Evolutionary conservation across 495 filamentous ascomycete species (phyloP).

Genomic region (Parachaetomium inaequale): DNA sequence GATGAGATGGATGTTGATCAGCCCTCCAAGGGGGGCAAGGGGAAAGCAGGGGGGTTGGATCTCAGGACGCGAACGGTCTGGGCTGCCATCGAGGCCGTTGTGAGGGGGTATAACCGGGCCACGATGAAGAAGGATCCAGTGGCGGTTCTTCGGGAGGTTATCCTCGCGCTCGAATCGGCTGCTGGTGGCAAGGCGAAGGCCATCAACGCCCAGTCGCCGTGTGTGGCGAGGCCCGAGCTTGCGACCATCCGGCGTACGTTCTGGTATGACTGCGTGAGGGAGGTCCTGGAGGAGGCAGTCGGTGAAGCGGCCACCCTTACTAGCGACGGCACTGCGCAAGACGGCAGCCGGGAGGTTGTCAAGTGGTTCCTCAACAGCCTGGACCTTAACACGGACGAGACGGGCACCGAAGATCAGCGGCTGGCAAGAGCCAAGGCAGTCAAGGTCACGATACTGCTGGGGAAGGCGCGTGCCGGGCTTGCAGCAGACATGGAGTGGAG

Average conservation of each 20-base stretch:
- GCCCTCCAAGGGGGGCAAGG: slow-evolving; percentile 18
- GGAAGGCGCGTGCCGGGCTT: slow-evolving; percentile 22
- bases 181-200: slow-evolving; percentile 13
- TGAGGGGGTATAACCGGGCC: slow-evolving; percentile 42
- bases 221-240: slow-evolving; percentile 26
- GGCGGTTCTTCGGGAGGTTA: slow-evolving; percentile 33
- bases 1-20: slow-evolving; percentile 62
- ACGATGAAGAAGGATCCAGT: slow-evolving; percentile 34
- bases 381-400: slow-evolving; percentile 34
- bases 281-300: slow-evolving; percentile 30
- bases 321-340: slow-evolving; percentile 17
- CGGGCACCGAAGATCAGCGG: slow-evolving; percentile 40
- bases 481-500: slow-evolving; percentile 13
- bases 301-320: slow-evolving; percentile 18
- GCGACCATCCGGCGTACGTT: slow-evolving; percentile 29
- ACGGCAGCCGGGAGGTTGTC: slow-evolving; percentile 21
- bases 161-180: slow-evolving; percentile 23
- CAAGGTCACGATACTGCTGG: slow-evolving; percentile 29
- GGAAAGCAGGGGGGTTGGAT: slow-evolving; percentile 28
- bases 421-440: slow-evolving; percentile 38
- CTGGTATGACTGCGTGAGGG: slow-evolving; percentile 36
- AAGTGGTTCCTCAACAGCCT: slow-evolving; percentile 40
- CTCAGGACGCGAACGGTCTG: slow-evolving; percentile 34
- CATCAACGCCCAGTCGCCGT: slow-evolving; percentile 19
- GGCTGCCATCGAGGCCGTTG: slow-evolving; percentile 40